Evolutionary conservation across 371 early-diverging fungal species (phyloP).

Genomic region (Lichtheimia corymbifera): DNA sequence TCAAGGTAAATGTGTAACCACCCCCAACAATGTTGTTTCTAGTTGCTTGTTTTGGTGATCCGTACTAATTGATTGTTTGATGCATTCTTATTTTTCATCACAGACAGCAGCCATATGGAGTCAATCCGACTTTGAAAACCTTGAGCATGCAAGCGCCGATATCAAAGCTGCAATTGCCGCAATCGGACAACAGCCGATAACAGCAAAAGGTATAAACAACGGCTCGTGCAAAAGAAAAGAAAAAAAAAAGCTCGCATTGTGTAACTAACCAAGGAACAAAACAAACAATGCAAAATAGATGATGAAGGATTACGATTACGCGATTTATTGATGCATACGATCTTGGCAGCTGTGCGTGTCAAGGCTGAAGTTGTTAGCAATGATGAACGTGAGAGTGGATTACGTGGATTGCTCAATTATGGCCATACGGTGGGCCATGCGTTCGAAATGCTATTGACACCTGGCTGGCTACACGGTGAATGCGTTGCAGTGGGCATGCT

Average conservation of each 20-base stretch:
- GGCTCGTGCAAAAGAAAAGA: not conserved
- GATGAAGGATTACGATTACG: not conserved
- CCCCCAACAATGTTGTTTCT: not conserved
- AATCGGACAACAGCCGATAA: conserved; percentile 20
- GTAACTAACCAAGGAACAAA: conserved; percentile 1
- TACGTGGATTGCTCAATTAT: conserved; percentile 92
- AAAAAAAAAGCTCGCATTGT: not conserved
- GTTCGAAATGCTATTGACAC: conserved; percentile 85
- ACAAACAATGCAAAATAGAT: conserved; percentile 8
- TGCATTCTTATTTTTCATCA: not conserved
- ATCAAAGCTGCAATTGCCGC: conserved; percentile 25
- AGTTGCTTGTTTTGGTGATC: not conserved
- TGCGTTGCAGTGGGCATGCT: conserved; percentile 94
- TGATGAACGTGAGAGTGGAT: conserved; percentile 90
- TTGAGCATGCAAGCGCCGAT: not conserved
- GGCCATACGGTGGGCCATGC: conserved; percentile 96
- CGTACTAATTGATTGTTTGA: not conserved
- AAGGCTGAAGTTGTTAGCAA: conserved; percentile 91
- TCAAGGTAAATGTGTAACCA: conserved; percentile 61
- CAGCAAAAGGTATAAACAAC: not conserved
- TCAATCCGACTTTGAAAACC: conserved; percentile 75
- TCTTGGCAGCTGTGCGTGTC: conserved; percentile 81
- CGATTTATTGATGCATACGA: conserved; percentile 64
- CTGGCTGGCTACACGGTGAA: conserved; percentile 92
- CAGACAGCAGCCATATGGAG: conserved; percentile 88